Base-by-base conservation (phyloP, 441 rosid species). In the Erodium trifolium region DNA sequence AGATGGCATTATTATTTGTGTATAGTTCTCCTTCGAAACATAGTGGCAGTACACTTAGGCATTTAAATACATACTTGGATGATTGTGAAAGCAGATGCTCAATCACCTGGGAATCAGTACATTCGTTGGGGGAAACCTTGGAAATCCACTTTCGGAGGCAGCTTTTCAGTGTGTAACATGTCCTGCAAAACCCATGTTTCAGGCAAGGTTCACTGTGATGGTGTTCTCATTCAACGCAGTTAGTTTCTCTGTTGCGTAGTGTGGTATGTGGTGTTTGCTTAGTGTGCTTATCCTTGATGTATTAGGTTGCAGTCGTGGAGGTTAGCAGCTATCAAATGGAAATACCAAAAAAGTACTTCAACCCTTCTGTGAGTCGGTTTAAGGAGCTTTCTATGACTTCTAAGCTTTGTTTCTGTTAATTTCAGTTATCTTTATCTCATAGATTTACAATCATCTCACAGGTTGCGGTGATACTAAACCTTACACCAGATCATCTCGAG, bases 301-400 rank as follows among this genome's bases (percentile, higher is more conserved):
- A 41, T 73, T 70, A 76, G 80, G 76, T 76, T 67, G 82, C 78
- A 29, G 78, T 76, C 29, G 78, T 76, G 72, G 82, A 76, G 67
- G 80, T 73, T 66, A 79, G 82, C 74, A 76, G 82, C 66, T 76
- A 71, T 65, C 80, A 79, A 69, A 68, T 76, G 78, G 80, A 74
- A 71, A 67, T 79, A 76, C 79, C 82, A 64, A 64, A 35, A 60
- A 27, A 51, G 29, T 72, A 67, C 71, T 76, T 76, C 66, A 47
- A 72, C 73, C 80, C 80, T 60, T 71, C 74, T 0, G 80, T 76
- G 67, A 74, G 78, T 67, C 41, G 16, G 63, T 59, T 47, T 16
- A 45, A 19, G 23, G 63, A 29, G 31, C 10, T 69, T 37, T n/a
- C 43, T 53, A 69, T 14, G 65, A 66, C 23, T 72, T 68, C 74